Evolutionary conservation across 495 filamentous ascomycete species (phyloP), one percentile per base, ranked within the genome.

Genomic region (Trichoderma orchidacearum): DNA sequence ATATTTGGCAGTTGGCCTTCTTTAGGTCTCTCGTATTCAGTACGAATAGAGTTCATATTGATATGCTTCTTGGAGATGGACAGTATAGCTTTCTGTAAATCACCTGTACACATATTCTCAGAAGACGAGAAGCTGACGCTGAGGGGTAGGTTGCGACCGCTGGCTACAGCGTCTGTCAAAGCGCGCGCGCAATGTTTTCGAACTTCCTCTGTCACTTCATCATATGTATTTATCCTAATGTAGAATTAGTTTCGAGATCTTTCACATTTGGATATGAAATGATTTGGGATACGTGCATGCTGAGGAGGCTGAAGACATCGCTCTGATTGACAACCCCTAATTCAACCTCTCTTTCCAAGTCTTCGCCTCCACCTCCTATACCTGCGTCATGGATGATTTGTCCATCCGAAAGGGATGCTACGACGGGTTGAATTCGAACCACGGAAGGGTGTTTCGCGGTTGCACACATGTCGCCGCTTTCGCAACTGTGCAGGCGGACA

Each of bases 401-500:
- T 28, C 84, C 86, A 50, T 79, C 67, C 0, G 63, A 55, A 6
- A 73, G 72, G 56, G 61, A 77, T 58, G 56, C 83, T 72, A 96
- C 75, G 45, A 96, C 84, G 0, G 92, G 92, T 15, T 73, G 79
- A 52, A 96, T 94, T 68, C 80, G 82, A 18, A 97, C 85, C 0
- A 86, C 75, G 1, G 81, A 66, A 7, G 77, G 74, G 12, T 66
- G 69, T 31, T 80, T 68, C 2, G 86, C 65, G 0, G 72, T 74
- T 0, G 72, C 35, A 62, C 91, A 96, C 1, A 75, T 72, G 29
- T 78, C 79, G 2, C 84, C 87, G 56, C 79, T 82, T 61, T 92
- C 91, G 59, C 92, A 96, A 63, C 89, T 92, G 68, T 96, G 91
- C 25, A 96, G 72, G n/a, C 84, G 80, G n/a, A 79, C 81, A 17